phyloP scores from a whole-genome alignment of 148 eudicot species.

The Chenopodium album region DNA sequence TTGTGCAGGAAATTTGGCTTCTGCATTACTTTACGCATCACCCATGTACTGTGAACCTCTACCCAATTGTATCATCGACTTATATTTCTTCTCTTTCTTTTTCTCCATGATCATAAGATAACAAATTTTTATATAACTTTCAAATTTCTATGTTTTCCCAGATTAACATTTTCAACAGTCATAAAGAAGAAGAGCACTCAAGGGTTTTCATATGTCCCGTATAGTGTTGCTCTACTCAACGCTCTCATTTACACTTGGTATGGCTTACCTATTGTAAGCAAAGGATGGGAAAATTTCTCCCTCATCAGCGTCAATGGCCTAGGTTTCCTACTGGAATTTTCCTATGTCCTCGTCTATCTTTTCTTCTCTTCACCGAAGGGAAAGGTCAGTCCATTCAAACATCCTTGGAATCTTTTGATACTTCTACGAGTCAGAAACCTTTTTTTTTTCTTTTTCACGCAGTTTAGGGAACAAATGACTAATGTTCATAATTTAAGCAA shows the following conservation, averaged over 20 bases:
- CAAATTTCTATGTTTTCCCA: constrained; percentile 27
- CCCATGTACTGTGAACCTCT: constrained; percentile 50
- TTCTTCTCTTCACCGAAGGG: constrained; percentile 55
- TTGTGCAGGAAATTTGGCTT: constrained; percentile 74
- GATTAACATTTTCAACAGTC: constrained; percentile 63
- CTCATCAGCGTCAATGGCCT: constrained; percentile 56
- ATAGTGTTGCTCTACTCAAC: constrained; percentile 53
- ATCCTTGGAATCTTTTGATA: neutral
- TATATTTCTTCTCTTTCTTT: neutral
- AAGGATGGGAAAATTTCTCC: constrained; percentile 63
- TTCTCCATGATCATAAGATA: neutral
- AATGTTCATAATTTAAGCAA: neutral
- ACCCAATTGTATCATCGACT: neutral
- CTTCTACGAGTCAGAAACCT: neutral
- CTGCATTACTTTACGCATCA: constrained; percentile 65
- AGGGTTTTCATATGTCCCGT: constrained; percentile 71
- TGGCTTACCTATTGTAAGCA: constrained; percentile 72
- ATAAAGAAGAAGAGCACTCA: constrained; percentile 67
- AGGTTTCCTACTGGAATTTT: constrained; percentile 60
- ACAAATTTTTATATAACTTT: neutral
- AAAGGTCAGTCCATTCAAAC: constrained; percentile 46
- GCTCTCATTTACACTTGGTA: constrained; percentile 78
- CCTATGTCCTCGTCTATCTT: constrained; percentile 56
- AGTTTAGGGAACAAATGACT: neutral
- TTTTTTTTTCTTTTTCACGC: neutral